These are phyloP conservation scores for Fusarium mangiferae DNA, from an alignment of 2,329 filamentous ascomycete species.

Conservation along the genomic window DNA sequence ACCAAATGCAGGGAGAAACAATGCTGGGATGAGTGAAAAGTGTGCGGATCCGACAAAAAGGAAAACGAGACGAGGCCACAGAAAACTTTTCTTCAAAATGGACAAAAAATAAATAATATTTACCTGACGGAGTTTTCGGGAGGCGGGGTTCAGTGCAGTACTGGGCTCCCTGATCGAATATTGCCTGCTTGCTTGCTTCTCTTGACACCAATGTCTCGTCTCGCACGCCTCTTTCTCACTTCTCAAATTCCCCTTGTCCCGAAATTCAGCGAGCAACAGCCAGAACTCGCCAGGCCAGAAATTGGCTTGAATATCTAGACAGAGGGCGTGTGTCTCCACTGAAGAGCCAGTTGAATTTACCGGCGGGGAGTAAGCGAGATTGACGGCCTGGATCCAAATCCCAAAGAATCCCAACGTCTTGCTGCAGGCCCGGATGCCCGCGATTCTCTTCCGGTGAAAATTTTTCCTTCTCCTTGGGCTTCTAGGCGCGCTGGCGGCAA, in stretches of 20 bases:
- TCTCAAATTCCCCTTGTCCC: slow-evolving; percentile 24
- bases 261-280: slow-evolving; percentile 21
- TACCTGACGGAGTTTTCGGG: slow-evolving; percentile 11
- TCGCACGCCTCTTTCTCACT: slow-evolving; percentile 17
- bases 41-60: slow-evolving; percentile 20
- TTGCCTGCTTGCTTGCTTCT: slow-evolving; percentile 19
- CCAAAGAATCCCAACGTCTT: slow-evolving; percentile 42
- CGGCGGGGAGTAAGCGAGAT: slow-evolving; percentile 50
- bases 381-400: slow-evolving; percentile 43
- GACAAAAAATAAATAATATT: slow-evolving; percentile 13
- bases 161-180: not conserved
- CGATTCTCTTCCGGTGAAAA: slow-evolving; percentile 46
- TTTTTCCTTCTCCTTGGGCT: slow-evolving; percentile 45
- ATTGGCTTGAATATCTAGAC: slow-evolving; percentile 5
- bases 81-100: slow-evolving; percentile 18
- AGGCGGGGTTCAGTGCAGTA: slow-evolving; percentile 26
- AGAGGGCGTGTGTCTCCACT: slow-evolving; percentile 34
- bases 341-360: slow-evolving; percentile 48
- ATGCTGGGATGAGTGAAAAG: slow-evolving; percentile 6
- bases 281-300: slow-evolving; percentile 27
- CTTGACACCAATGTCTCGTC: slow-evolving; percentile 1
- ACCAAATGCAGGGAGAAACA: slow-evolving; percentile 33
- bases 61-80: slow-evolving; percentile 27
- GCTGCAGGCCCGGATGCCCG: slow-evolving; percentile 40
- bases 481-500: slow-evolving; percentile 46